Evolutionary conservation across 257 asterid genomes (phyloP).

Genomic region (Solanum rostratum): DNA sequence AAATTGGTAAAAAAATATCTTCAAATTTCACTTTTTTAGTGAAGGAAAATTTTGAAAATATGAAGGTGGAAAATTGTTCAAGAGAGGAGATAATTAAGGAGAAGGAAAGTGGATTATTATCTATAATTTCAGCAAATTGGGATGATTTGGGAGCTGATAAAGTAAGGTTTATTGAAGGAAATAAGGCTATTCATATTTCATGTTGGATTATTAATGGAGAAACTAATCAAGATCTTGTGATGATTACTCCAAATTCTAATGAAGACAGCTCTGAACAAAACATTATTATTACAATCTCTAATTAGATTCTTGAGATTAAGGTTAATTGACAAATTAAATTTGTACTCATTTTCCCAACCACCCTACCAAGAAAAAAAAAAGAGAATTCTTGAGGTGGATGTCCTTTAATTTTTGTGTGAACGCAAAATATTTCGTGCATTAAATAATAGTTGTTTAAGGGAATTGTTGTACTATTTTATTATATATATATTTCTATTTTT

Average conservation of each 20-base stretch:
- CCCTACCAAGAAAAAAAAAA: not conserved
- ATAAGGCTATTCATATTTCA: constrained; percentile 24
- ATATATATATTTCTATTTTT: too few species aligned
- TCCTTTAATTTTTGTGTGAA: not conserved
- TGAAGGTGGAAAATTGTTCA: constrained; percentile 18
- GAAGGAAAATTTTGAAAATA: constrained; percentile 8
- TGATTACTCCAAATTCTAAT: constrained; percentile 22
- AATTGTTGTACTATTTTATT: not conserved
- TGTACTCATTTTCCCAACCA: not conserved
- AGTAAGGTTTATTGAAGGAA: constrained; percentile 33
- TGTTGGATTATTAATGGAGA: constrained; percentile 42
- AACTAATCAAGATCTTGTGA: constrained; percentile 35
- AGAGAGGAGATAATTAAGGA: constrained; percentile 5
- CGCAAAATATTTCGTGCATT: not conserved
- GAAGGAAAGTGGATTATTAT: not conserved
- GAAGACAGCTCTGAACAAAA: constrained; percentile 6
- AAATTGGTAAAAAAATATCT: constrained; percentile 7
- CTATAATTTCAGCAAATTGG: constrained; percentile 19
- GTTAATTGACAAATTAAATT: not conserved
- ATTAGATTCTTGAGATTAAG: not conserved
- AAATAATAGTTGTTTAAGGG: not conserved
- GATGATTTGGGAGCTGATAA: constrained; percentile 24
- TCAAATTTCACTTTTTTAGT: constrained; percentile 17
- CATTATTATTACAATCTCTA: constrained; percentile 14
- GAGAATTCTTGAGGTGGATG: not conserved